Conservation (phyloP, 2,329 filamentous ascomycete species). For the Tolypocladium nubicola region DNA sequence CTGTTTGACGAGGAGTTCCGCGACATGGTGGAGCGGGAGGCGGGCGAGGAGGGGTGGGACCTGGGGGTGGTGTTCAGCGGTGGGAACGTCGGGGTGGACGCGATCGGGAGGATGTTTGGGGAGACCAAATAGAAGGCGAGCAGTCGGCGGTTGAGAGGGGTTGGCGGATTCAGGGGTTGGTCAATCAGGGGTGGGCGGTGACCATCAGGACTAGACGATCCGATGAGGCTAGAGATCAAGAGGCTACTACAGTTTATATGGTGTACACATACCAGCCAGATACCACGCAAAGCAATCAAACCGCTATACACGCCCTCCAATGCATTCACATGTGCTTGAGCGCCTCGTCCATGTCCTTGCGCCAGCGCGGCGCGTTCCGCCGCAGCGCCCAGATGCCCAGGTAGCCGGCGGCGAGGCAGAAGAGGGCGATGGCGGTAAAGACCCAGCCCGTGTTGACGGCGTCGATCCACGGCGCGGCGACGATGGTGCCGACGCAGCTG, state of each 20-base stretch:
- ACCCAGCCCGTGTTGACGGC: conserved; percentile 69
- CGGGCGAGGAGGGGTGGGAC: conserved; percentile 64
- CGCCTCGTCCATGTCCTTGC: conserved; percentile 47
- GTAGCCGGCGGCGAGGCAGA: conserved; percentile 47
- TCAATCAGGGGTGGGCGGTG: not conserved
- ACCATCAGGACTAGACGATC: not conserved
- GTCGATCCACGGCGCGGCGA: conserved; percentile 59
- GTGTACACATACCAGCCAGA: not conserved
- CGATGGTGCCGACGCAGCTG: conserved; percentile 58
- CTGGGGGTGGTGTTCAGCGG: conserved; percentile 50
- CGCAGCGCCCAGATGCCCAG: conserved; percentile 50
- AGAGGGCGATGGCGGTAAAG: conserved; percentile 47
- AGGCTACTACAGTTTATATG: not conserved
- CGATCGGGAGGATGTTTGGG: conserved; percentile 38
- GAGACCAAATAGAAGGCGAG: not conserved
- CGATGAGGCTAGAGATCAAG: not conserved
- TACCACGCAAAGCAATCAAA: not conserved
- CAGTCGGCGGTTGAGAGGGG: not conserved
- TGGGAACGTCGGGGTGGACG: conserved; percentile 47
- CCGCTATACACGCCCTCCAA: not conserved
- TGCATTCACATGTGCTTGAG: conserved; percentile 15
- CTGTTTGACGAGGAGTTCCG: conserved; percentile 82
- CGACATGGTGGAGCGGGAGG: conserved; percentile 56
- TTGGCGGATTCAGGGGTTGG: not conserved
- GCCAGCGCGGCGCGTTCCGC: conserved; percentile 52